These are phyloP conservation scores for Dalbergia cochinchinensis DNA, from an alignment of 306 rosid genomes.

Conservation along the genomic window DNA sequence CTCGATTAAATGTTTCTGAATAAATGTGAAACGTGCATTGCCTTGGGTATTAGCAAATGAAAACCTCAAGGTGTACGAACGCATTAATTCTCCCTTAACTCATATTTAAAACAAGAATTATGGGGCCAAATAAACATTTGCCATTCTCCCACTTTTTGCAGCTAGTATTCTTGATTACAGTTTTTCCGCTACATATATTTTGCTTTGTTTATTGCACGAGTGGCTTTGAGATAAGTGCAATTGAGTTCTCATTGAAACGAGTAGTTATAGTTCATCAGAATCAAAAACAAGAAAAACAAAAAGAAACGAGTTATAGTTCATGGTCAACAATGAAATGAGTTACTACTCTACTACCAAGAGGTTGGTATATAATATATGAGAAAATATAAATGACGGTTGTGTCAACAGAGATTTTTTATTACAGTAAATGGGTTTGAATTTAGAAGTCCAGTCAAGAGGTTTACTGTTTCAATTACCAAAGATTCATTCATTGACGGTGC, in stretches of 20 bases:
- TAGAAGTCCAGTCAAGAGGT: not conserved
- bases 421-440: not conserved
- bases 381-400: constrained; percentile 15
- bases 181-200: constrained; percentile 3
- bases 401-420: not conserved
- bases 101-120: constrained; percentile 22
- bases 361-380: constrained; percentile 10
- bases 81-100: constrained; percentile 29
- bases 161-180: not conserved
- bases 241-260: not conserved
- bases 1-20: constrained; percentile 45
- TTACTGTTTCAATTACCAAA: not conserved
- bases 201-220: constrained; percentile 39
- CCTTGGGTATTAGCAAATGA: constrained; percentile 30
- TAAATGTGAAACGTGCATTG: constrained; percentile 36
- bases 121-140: constrained; percentile 17
- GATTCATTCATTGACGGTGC: not conserved
- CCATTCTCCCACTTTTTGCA: not conserved
- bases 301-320: too few species aligned
- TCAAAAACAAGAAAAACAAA: too few species aligned
- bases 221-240: constrained; percentile 36
- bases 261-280: not conserved
- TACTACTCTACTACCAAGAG: not conserved
- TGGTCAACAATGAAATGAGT: not conserved
- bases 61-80: constrained; percentile 34